phyloP scores from a whole-genome alignment of 257 asterid species.

The Solanum virginianum region DNA sequence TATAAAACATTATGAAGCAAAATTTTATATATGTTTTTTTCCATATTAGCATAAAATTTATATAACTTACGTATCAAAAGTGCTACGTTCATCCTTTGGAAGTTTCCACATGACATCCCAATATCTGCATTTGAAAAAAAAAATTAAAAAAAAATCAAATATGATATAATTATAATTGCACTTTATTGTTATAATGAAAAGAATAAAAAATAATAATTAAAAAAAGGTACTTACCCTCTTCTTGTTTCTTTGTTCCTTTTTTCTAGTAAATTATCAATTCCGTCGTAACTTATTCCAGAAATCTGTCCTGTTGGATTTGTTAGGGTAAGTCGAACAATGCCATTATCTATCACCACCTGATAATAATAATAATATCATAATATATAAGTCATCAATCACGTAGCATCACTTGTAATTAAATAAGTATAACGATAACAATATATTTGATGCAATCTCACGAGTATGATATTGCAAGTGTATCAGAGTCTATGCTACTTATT shows the following conservation, averaged over 20 bases:
- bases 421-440: neutral
- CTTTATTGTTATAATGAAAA: neutral
- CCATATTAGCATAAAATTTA: neutral
- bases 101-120: slow-evolving; percentile 65
- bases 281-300: slow-evolving; percentile 28
- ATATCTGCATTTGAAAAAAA: slow-evolving; percentile 20
- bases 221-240: slow-evolving; percentile 34
- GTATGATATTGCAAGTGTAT: too few relatives aligned
- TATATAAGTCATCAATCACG: neutral
- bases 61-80: slow-evolving; percentile 22
- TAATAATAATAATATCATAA: neutral
- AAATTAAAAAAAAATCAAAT: neutral
- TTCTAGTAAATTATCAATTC: slow-evolving; percentile 33
- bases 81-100: slow-evolving; percentile 9
- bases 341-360: slow-evolving; percentile 55
- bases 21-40: neutral
- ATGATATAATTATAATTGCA: too few relatives aligned
- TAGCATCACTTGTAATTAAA: neutral
- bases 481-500: too few relatives aligned
- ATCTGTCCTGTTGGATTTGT: slow-evolving; percentile 35
- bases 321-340: slow-evolving; percentile 29
- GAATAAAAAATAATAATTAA: neutral
- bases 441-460: neutral
- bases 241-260: slow-evolving; percentile 3
- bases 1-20: neutral